Conservation (phyloP, 805 yeast genomes). For the Citeromyces nyonsensis region DNA sequence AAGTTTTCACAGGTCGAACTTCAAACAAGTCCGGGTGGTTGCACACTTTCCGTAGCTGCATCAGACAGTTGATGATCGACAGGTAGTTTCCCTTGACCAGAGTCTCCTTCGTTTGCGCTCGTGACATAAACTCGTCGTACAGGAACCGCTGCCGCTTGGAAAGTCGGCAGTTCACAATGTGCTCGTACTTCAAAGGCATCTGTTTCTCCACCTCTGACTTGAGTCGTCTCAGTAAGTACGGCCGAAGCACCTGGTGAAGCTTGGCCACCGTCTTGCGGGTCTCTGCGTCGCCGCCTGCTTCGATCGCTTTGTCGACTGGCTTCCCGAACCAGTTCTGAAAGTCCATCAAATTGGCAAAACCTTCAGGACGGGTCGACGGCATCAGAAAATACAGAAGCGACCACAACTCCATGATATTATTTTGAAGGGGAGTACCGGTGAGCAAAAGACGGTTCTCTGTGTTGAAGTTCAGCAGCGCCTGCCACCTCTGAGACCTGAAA, state of each 20-base stretch:
- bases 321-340: slow-evolving; percentile 98
- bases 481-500: slow-evolving; percentile 95
- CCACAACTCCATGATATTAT: slow-evolving; percentile 92
- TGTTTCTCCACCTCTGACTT: slow-evolving; percentile 96
- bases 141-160: slow-evolving; percentile 85
- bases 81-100: slow-evolving; percentile 87
- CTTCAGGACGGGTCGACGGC: slow-evolving; percentile 88
- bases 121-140: slow-evolving; percentile 93
- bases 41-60: slow-evolving; percentile 95
- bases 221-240: slow-evolving; percentile 78
- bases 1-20: slow-evolving; percentile 86
- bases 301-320: slow-evolving; percentile 88
- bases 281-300: slow-evolving; percentile 56
- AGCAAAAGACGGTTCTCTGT: slow-evolving; percentile 75
- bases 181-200: slow-evolving; percentile 97
- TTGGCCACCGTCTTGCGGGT: slow-evolving; percentile 76
- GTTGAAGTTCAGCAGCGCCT: slow-evolving; percentile 83
- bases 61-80: slow-evolving; percentile 89
- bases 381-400: slow-evolving; percentile 84
- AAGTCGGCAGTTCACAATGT: slow-evolving; percentile 78
- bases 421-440: slow-evolving; percentile 96
- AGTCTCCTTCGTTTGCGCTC: slow-evolving; percentile 91
- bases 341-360: slow-evolving; percentile 90
- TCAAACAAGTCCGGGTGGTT: slow-evolving; percentile 95
- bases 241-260: slow-evolving; percentile 86